Evolutionary conservation across 108 stramenopile species (phyloP).

Genomic region (Pseudonitzschia delicatissima): DNA sequence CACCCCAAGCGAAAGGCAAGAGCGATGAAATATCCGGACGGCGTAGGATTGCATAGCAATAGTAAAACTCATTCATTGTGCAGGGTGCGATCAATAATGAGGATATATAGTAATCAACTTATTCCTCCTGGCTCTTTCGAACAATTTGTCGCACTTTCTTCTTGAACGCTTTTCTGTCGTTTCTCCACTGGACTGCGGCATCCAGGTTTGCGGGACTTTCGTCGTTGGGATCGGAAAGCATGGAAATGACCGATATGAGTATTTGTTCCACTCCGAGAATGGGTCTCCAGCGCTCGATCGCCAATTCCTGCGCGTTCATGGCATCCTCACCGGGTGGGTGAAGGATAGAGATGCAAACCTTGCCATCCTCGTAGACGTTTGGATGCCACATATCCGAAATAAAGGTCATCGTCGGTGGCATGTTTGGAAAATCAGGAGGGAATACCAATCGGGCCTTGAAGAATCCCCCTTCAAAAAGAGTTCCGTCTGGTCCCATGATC

Average conservation of each 20-base stretch:
- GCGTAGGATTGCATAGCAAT: too few species aligned
- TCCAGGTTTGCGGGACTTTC: slow-evolving; percentile 98
- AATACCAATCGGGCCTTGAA: slow-evolving; percentile 95
- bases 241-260: slow-evolving; percentile 90
- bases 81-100: too few species aligned
- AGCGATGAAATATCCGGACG: too few species aligned
- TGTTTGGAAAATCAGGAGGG: slow-evolving; percentile 96
- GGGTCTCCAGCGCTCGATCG: slow-evolving; percentile 98
- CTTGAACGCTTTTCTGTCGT: slow-evolving; percentile 90
- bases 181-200: slow-evolving; percentile 96
- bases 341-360: slow-evolving; percentile 98
- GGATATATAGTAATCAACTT: too few species aligned
- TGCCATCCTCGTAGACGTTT: slow-evolving; percentile 87
- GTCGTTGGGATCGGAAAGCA: slow-evolving; percentile 98
- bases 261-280: slow-evolving; percentile 98
- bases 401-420: slow-evolving; percentile 91
- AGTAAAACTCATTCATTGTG: too few species aligned
- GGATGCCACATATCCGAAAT: slow-evolving; percentile 98
- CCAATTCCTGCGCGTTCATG: slow-evolving; percentile 91
- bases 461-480: slow-evolving; percentile 94
- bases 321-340: slow-evolving; percentile 97
- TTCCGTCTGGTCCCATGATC: slow-evolving; percentile 92
- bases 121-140: slow-evolving; percentile 87
- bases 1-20: too few species aligned
- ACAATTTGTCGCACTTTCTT: slow-evolving; percentile 87